Evolutionary conservation across 2,329 filamentous ascomycete species (phyloP).

Genomic region (Herpotrichia juniperi): DNA sequence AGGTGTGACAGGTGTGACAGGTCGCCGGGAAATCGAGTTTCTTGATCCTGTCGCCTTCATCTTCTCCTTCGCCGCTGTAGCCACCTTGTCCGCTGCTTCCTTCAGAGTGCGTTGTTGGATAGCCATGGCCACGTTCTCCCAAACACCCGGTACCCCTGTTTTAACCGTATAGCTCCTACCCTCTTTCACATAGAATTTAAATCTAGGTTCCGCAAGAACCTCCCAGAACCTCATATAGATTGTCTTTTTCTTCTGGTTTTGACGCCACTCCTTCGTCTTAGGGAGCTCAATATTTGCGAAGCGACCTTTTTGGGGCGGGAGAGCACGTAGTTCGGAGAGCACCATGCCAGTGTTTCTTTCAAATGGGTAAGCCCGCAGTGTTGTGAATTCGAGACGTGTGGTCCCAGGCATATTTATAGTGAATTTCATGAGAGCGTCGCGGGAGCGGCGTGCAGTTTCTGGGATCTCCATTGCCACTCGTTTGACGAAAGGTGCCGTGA

Average conservation of each 20-base stretch:
- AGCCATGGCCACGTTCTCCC: slow-evolving; percentile 38
- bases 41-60: not conserved
- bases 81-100: not conserved
- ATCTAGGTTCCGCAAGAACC: slow-evolving; percentile 35
- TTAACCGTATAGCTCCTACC: slow-evolving; percentile 35
- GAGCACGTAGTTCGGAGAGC: slow-evolving; percentile 39
- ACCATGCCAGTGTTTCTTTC: slow-evolving; percentile 34
- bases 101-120: slow-evolving; percentile 33
- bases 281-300: slow-evolving; percentile 42
- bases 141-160: slow-evolving; percentile 41
- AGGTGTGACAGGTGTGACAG: not conserved
- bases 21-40: not conserved
- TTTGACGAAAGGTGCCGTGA: slow-evolving; percentile 45
- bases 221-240: slow-evolving; percentile 23
- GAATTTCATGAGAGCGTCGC: slow-evolving; percentile 33
- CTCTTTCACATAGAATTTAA: slow-evolving; percentile 45
- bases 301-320: slow-evolving; percentile 30
- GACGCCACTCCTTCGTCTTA: slow-evolving; percentile 25
- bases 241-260: slow-evolving; percentile 25
- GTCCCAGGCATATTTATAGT: slow-evolving; percentile 21
- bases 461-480: slow-evolving; percentile 40
- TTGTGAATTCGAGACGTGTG: slow-evolving; percentile 42
- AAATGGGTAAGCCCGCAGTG: slow-evolving; percentile 41
- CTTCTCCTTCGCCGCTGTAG: not conserved
- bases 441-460: slow-evolving; percentile 28